Percentiles rank a stretch among this genome's conserved stretches.
phyloP scores from a whole-genome alignment of 2,329 filamentous ascomycete genomes.

The Fusarium siculi region DNA sequence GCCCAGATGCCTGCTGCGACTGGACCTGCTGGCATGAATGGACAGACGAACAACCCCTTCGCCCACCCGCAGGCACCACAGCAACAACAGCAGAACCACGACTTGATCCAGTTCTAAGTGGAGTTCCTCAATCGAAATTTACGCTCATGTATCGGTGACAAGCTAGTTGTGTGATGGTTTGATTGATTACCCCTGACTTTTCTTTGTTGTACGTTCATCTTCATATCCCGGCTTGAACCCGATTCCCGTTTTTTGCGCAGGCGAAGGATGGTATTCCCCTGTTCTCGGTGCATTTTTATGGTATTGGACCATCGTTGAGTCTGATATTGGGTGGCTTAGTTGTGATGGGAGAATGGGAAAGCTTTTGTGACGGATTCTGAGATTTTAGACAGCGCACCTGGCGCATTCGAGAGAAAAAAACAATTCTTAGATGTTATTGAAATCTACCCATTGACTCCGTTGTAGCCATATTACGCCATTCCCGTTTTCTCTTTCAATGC shows the following conservation, averaged over 20 bases:
- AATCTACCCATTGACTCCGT: conserved; percentile 39
- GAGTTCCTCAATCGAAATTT: conserved; percentile 4
- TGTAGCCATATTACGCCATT: conserved; percentile 26
- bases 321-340: conserved; percentile 41
- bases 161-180: conserved; percentile 5
- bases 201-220: conserved; percentile 32
- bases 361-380: conserved; percentile 37
- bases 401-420: conserved; percentile 48
- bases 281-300: conserved; percentile 42
- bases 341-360: conserved; percentile 41
- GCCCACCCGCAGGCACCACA: conserved; percentile 57
- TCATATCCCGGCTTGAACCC: conserved; percentile 33
- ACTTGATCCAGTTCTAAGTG: conserved; percentile 71
- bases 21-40: conserved; percentile 66
- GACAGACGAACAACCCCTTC: conserved; percentile 68
- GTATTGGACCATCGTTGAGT: conserved; percentile 37
- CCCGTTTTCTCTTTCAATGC: conserved; percentile 1
- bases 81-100: conserved; percentile 62
- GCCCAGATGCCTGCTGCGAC: conserved; percentile 64
- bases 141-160: background rate
- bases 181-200: conserved; percentile 23
- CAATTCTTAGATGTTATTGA: conserved; percentile 48
- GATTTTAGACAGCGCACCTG: conserved; percentile 48
- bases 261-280: conserved; percentile 46
- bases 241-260: conserved; percentile 44